Conservation (phyloP, 1,139 yeast species). For the Scheffersomyces illinoinensis region DNA sequence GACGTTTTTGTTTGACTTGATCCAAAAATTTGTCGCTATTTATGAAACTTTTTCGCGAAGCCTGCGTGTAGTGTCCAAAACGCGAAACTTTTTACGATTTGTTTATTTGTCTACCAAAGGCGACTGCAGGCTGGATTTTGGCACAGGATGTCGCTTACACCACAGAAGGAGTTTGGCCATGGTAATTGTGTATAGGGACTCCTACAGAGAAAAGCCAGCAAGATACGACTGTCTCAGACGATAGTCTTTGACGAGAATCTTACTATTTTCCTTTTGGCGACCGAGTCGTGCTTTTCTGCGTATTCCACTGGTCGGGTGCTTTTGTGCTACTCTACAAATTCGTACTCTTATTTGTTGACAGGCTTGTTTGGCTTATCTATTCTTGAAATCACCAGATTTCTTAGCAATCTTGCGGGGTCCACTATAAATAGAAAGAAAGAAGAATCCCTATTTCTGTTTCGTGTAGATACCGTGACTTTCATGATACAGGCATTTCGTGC, state of each 20-base stretch:
- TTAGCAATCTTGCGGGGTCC: background rate
- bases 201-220: background rate
- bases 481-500: background rate
- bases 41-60: background rate
- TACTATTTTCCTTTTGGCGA: background rate
- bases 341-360: background rate
- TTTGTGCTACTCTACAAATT: background rate
- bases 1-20: background rate
- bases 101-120: background rate
- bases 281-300: background rate
- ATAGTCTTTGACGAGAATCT: background rate
- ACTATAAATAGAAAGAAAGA: background rate
- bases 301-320: background rate
- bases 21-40: background rate
- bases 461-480: background rate
- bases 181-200: background rate
- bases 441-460: background rate
- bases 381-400: background rate
- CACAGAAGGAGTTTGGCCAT: background rate
- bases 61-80: background rate
- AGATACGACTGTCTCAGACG: too few species aligned
- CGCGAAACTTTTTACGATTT: background rate
- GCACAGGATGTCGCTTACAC: background rate
- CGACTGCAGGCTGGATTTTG: background rate
- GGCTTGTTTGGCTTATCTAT: background rate